Base-by-base conservation (phyloP, 1,284 basidiomycete species). In the Porodaedalea pini region DNA sequence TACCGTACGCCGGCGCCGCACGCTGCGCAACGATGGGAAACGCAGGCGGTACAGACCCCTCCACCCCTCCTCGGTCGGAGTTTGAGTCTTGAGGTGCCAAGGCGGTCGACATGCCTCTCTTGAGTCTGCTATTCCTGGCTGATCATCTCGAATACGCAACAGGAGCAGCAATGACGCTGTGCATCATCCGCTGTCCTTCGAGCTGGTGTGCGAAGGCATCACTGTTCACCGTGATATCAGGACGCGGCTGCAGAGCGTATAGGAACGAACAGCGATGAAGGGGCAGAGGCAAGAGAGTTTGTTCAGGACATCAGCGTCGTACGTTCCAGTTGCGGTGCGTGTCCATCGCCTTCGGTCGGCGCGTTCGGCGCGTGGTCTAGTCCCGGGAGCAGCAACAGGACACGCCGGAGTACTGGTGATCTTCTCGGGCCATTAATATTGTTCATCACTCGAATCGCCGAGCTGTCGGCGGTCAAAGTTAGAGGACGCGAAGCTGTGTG, bases 191-290 rank as follows among this genome's bases (percentile, higher is more conserved):
- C 13, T 39, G 34, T 41, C 44, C 21, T 47, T 15, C 19, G 13
- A 32, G 27, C n/a, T n/a, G 19, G 10, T 34, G 17, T 31, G 21
- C 31, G 25, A 32, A 49, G 37, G 29, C 40, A 54, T 54, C 51
- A 54, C 3, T 7, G 37, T 19, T 25, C 19, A 21, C 4, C 13
- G 10, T 34, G 36, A 4, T 36, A 17, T 7, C 4, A 19, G n/a
- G 5, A 36, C 34, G 32, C 23, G 17, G 31, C 13, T 31, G 25
- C 48, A 19, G 40, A 13, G n/a, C n/a, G n/a, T n/a, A 17, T 47
- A 52, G 51, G 51, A 52, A 52, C 51, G 51, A 52, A 52, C 51
- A 40, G 19, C 32, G 48, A 21, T n/a, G 37, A 11, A 41, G 27
- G n/a, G n/a, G n/a, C n/a, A n/a, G n/a, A n/a, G n/a, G n/a, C n/a